A percentile compares a stretch with the other conserved stretches of the same genome.
Evolutionary conservation across 1,284 basidiomycete genomes (phyloP).

Genomic region (Pulveroboletus sp.): DNA sequence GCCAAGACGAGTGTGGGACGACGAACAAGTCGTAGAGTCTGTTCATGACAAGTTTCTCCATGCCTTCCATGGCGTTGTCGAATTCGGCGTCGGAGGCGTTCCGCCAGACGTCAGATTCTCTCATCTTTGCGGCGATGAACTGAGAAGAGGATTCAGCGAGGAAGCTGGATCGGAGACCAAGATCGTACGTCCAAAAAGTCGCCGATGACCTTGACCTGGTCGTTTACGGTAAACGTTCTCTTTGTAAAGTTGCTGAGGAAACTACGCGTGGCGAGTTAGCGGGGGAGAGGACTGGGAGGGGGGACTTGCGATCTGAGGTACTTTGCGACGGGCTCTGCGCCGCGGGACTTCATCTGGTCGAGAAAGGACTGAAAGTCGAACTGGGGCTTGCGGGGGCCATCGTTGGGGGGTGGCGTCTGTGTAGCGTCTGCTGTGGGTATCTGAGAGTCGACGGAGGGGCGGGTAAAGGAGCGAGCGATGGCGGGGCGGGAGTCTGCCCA

Average conservation of each 20-base stretch:
- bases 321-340: constrained; percentile 87
- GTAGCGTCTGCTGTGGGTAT: too few species aligned
- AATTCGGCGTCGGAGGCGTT: constrained; percentile 81
- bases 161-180: not conserved
- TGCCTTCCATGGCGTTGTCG: constrained; percentile 96
- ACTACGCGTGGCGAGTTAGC: constrained; percentile 44
- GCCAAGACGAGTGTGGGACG: not conserved
- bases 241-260: constrained; percentile 92
- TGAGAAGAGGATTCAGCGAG: constrained; percentile 36
- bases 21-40: constrained; percentile 86
- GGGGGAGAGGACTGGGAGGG: not conserved
- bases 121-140: constrained; percentile 90
- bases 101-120: constrained; percentile 81
- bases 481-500: constrained; percentile 28
- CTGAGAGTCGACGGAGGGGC: constrained; percentile 28
- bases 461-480: constrained; percentile 62
- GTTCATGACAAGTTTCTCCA: constrained; percentile 99
- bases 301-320: constrained; percentile 82
- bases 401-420: too few species aligned
- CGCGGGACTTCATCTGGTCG: constrained; percentile 85
- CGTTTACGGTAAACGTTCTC: constrained; percentile 83
- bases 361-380: constrained; percentile 90
- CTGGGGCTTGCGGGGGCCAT: constrained; percentile 36
- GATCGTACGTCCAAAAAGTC: constrained; percentile 81
- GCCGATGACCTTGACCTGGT: constrained; percentile 92